A percentile compares a stretch with the other conserved stretches of the same genome.
These are phyloP conservation scores for Serendipita sp. DNA, from an alignment of 768 basidiomycete genomes.

Conservation along the genomic window DNA sequence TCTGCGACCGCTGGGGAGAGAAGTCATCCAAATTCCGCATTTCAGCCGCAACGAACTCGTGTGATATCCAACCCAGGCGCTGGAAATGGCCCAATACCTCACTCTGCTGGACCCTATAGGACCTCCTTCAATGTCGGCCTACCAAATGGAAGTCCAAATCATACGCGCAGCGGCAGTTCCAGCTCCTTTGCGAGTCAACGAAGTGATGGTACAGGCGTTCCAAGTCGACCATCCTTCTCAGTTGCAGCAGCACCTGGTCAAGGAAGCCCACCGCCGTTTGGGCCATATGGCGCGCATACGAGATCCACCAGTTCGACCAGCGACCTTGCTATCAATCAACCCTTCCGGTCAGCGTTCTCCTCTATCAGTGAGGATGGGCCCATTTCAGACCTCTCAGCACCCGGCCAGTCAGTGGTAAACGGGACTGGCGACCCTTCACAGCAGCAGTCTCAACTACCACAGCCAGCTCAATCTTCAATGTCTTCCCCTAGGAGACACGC, in stretches of 20 bases:
- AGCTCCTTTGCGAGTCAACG: not conserved
- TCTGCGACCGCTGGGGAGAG: not conserved
- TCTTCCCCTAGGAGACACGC: constrained; percentile 30
- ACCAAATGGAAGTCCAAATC: not conserved
- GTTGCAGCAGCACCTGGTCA: not conserved
- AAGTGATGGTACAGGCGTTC: not conserved
- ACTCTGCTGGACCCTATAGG: not conserved
- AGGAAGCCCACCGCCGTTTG: not conserved
- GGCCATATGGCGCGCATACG: not conserved
- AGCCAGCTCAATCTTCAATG: not conserved
- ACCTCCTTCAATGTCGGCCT: not conserved
- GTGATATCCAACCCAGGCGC: not conserved
- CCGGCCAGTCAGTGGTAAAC: not conserved
- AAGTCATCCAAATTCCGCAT: not conserved
- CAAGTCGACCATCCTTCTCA: not conserved
- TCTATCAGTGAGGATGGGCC: not conserved
- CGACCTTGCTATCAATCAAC: not conserved
- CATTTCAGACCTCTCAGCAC: not conserved
- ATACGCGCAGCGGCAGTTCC: not conserved
- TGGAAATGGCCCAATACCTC: not conserved
- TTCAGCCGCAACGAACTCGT: not conserved
- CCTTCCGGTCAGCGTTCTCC: not conserved
- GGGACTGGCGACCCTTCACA: not conserved
- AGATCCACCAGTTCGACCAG: not conserved
- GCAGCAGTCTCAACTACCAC: not conserved